phyloP scores from a whole-genome alignment of 495 filamentous ascomycete genomes.

The Neurospora tetraspora region DNA sequence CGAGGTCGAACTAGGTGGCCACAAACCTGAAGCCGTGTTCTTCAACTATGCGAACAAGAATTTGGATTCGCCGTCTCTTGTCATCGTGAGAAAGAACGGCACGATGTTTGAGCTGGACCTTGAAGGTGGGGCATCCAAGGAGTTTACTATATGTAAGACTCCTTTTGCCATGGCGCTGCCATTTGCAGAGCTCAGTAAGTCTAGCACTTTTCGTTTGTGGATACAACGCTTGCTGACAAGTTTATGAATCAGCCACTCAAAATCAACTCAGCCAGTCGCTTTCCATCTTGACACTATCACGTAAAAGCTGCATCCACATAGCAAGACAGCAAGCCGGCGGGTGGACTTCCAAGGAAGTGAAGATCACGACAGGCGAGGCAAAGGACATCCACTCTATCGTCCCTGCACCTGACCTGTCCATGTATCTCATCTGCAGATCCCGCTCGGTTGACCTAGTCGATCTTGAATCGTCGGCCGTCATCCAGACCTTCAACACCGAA shows the following conservation, averaged over 20 bases:
- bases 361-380: slow-evolving; percentile 17
- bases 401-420: slow-evolving; percentile 33
- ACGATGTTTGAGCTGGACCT: slow-evolving; percentile 40
- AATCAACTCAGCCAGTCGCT: slow-evolving; percentile 3
- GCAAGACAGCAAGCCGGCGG: slow-evolving; percentile 26
- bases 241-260: slow-evolving; percentile 3
- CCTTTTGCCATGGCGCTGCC: slow-evolving; percentile 33
- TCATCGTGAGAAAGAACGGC: slow-evolving; percentile 50
- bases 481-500: slow-evolving; percentile 47
- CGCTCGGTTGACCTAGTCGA: slow-evolving; percentile 45
- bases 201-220: background rate
- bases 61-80: slow-evolving; percentile 27
- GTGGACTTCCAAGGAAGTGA: slow-evolving; percentile 30
- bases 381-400: slow-evolving; percentile 30
- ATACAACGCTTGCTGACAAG: background rate
- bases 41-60: slow-evolving; percentile 30
- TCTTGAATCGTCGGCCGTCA: slow-evolving; percentile 34
- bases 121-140: slow-evolving; percentile 18
- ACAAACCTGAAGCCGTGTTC: slow-evolving; percentile 47
- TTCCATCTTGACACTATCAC: slow-evolving; percentile 31
- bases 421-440: slow-evolving; percentile 35
- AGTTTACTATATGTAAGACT: slow-evolving; percentile 34
- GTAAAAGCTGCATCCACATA: slow-evolving; percentile 35
- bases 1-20: slow-evolving; percentile 38
- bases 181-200: slow-evolving; percentile 32